phyloP scores from a whole-genome alignment of 345 rosid genomes.

The Arabidopsis thaliana region DNA sequence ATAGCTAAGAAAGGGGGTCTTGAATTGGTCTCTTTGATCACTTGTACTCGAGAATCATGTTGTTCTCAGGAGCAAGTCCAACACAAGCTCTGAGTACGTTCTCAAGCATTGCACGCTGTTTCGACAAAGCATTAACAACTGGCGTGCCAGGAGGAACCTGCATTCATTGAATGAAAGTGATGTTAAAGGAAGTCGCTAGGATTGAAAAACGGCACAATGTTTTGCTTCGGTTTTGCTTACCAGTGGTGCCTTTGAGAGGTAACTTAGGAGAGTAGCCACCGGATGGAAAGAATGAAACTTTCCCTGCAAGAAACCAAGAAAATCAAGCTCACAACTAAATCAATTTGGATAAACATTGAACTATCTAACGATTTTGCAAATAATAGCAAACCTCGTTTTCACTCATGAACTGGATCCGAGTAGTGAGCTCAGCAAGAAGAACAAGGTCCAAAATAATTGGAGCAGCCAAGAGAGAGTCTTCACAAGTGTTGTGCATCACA shows the following conservation, averaged over 20 bases:
- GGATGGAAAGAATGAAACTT: constrained; percentile 99
- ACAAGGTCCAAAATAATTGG: constrained; percentile 95
- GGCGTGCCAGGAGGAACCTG: constrained; percentile 99
- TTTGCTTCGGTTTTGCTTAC: constrained; percentile 53
- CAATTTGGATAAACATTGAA: neutral
- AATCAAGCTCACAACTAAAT: neutral
- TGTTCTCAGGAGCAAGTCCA: constrained; percentile 97
- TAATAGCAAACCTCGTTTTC: constrained; percentile 71
- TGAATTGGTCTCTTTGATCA: constrained; percentile 46
- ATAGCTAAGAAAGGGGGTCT: constrained; percentile 9
- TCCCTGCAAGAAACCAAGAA: constrained; percentile 54
- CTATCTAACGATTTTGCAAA: neutral
- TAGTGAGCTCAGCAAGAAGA: constrained; percentile 93
- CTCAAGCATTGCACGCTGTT: constrained; percentile 99
- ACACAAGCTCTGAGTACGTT: constrained; percentile 94
- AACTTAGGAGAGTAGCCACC: constrained; percentile 92
- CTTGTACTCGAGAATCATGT: constrained; percentile 98
- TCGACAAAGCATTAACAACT: constrained; percentile 94
- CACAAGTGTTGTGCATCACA: constrained; percentile 93
- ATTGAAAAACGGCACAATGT: constrained; percentile 28
- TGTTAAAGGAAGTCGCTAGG: neutral
- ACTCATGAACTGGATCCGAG: constrained; percentile 82
- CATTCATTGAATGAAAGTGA: constrained; percentile 6
- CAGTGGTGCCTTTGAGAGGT: constrained; percentile 96
- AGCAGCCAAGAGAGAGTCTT: constrained; percentile 97